Conservation (phyloP, 208 protist genomes). For the Crithidia thermophila region DNA sequence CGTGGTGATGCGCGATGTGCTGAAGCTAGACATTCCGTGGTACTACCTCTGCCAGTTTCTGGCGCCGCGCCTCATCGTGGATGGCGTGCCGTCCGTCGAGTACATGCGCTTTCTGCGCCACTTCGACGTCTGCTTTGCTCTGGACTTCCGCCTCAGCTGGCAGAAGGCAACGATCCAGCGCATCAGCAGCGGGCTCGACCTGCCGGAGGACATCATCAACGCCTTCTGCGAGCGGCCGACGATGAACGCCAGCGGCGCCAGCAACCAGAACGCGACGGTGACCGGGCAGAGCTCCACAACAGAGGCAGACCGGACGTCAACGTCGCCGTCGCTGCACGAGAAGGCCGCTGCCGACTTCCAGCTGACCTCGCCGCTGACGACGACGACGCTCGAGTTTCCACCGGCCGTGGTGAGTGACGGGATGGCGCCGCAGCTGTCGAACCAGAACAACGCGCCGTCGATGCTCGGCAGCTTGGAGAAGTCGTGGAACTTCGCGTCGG, state of each 20-base stretch:
- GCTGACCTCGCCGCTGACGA: slow-evolving; percentile 2
- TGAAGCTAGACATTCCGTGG: slow-evolving; percentile 84
- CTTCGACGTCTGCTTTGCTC: slow-evolving; percentile 60
- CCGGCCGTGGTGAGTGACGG: neutral
- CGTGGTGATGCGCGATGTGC: slow-evolving; percentile 67
- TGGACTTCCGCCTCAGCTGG: slow-evolving; percentile 53
- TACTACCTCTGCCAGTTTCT: slow-evolving; percentile 85
- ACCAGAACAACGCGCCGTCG: neutral
- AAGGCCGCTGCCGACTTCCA: neutral
- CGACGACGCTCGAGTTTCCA: neutral
- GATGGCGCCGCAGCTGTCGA: neutral
- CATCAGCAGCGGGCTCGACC: slow-evolving; percentile 57
- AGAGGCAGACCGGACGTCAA: neutral
- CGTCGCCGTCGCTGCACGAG: neutral
- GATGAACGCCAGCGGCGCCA: slow-evolving; percentile 2
- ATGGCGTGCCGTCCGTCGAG: slow-evolving; percentile 71
- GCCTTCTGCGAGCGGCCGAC: slow-evolving; percentile 41
- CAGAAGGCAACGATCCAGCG: slow-evolving; percentile 44
- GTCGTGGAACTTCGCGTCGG: slow-evolving; percentile 8
- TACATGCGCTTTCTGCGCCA: slow-evolving; percentile 79
- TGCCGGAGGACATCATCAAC: slow-evolving; percentile 72
- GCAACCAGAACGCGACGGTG: neutral
- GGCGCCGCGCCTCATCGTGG: slow-evolving; percentile 44
- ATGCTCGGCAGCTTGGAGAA: neutral
- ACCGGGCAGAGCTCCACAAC: neutral